A percentile compares a stretch with the other conserved stretches of the same genome.
Evolutionary conservation across 2,329 filamentous ascomycete species (phyloP).

Genomic region (Hymenoscyphus salicellus): DNA sequence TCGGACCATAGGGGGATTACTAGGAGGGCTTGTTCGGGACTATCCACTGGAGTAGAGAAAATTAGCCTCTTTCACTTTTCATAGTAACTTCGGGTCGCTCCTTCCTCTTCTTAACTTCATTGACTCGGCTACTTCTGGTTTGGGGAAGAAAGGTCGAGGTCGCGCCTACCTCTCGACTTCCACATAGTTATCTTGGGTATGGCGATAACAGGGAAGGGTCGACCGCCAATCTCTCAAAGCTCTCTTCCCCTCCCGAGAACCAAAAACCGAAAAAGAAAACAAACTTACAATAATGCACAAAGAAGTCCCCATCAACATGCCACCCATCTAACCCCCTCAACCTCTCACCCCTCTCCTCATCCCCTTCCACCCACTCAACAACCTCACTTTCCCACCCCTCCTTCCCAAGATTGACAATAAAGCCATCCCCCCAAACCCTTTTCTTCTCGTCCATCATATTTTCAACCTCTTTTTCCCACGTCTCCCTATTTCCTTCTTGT

Average conservation of each 20-base stretch:
- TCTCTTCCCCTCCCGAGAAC: no score
- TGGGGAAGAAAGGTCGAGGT: no score
- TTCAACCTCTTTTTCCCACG: neutral
- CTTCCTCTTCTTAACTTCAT: no score
- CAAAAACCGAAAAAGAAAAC: neutral
- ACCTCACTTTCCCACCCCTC: constrained; percentile 45
- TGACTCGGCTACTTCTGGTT: no score
- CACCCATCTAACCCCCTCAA: constrained; percentile 52
- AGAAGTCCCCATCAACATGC: constrained; percentile 73
- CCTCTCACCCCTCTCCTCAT: constrained; percentile 50
- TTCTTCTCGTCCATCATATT: neutral
- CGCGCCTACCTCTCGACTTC: no score
- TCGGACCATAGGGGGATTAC: constrained; percentile 68
- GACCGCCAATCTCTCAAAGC: no score
- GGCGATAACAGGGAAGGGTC: no score
- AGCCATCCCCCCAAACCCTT: constrained; percentile 57
- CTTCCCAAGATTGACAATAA: constrained; percentile 68
- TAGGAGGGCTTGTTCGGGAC: constrained; percentile 64
- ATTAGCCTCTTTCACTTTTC: neutral
- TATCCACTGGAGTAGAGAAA: constrained; percentile 49
- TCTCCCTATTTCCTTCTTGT: neutral
- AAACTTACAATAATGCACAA: constrained; percentile 56
- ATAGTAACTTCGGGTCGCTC: neutral
- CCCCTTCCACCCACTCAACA: constrained; percentile 36
- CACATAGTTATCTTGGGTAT: no score